These are phyloP conservation scores for Monosporascus ibericus DNA, from an alignment of 2,329 filamentous ascomycete species.

Conservation along the genomic window DNA sequence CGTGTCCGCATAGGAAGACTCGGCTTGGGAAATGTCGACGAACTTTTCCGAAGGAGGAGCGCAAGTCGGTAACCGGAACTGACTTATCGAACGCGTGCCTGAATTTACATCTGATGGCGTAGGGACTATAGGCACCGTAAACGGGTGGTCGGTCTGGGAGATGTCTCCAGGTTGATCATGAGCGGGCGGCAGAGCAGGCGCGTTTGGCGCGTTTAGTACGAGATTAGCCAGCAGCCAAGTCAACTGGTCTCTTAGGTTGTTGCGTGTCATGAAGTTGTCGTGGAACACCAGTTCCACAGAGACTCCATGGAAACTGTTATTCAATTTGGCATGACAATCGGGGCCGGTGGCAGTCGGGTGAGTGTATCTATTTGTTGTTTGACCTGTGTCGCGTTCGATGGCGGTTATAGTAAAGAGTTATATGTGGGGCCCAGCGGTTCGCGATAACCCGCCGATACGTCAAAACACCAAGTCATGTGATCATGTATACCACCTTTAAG, in stretches of 20 bases:
- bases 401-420: not conserved
- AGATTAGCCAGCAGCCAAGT: constrained; percentile 50
- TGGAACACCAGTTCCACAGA: constrained; percentile 29
- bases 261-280: constrained; percentile 54
- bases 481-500: constrained; percentile 7
- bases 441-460: constrained; percentile 11
- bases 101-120: constrained; percentile 5
- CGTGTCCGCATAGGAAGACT: constrained; percentile 17
- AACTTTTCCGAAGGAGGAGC: constrained; percentile 1
- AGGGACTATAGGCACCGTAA: constrained; percentile 8
- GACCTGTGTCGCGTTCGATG: not conserved
- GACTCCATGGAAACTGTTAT: constrained; percentile 23
- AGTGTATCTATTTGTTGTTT: no score
- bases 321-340: constrained; percentile 7
- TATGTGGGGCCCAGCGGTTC: not conserved
- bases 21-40: constrained; percentile 2
- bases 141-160: constrained; percentile 18
- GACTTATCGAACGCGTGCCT: constrained; percentile 9
- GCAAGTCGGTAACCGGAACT: not conserved
- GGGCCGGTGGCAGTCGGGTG: no score
- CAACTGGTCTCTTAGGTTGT: constrained; percentile 53
- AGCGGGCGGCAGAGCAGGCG: constrained; percentile 30
- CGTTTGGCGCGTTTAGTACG: constrained; percentile 32
- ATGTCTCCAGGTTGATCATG: constrained; percentile 17
- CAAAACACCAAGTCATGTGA: constrained; percentile 12